Evolutionary conservation across 2,329 filamentous ascomycete genomes (phyloP), one percentile per base, ranked within the genome.

Genomic region (Ceratocystis colombiana): DNA sequence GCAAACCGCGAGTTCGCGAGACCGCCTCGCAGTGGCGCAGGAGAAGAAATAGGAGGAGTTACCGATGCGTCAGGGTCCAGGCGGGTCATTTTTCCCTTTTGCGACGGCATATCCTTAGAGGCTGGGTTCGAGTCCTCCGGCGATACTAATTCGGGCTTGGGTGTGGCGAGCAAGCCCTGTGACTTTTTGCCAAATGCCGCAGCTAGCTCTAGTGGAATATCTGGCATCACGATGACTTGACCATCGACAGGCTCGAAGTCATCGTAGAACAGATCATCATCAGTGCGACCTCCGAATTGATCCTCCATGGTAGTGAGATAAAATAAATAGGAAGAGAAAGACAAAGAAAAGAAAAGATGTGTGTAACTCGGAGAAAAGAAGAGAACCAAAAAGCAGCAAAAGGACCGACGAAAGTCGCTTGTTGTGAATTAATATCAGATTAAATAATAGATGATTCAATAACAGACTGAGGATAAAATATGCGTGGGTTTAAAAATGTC

Each of bases 231-330:
- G 17, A 65, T 75, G 53, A 61, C 66, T 28, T 61, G 72, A 69
- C 73, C 73, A 50, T 77, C 73, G 63, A 84, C 77, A 6, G 82
- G 82, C 72, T 85, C 83, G 67, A 85, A 84, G 71, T 85, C 83
- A 70, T 85, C 83, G 68, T 80, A 80, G 72, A 85, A 85, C 68
- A 85, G 77, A 71, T 84, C 83, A 70, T 85, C 83, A 71, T 85
- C 83, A 59, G 83, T 85, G 22, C 83, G 78, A 61, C 82, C 82
- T 68, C 80, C 79, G 70, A 84, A 85, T 71, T 85, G 82, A 69
- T 85, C 82, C 25, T 84, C 82, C 82, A 84, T 84, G 69, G 53
- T 66, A 66, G 37, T 15, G 37, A 3, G 37, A 41, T 41, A 41
- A 41, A 41, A 41, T 15, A 41, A 41, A 22, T 15, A 44, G 28